Evolutionary conservation across 1,139 yeast species (phyloP).

Genomic region (Kluyveromyces sp.): DNA sequence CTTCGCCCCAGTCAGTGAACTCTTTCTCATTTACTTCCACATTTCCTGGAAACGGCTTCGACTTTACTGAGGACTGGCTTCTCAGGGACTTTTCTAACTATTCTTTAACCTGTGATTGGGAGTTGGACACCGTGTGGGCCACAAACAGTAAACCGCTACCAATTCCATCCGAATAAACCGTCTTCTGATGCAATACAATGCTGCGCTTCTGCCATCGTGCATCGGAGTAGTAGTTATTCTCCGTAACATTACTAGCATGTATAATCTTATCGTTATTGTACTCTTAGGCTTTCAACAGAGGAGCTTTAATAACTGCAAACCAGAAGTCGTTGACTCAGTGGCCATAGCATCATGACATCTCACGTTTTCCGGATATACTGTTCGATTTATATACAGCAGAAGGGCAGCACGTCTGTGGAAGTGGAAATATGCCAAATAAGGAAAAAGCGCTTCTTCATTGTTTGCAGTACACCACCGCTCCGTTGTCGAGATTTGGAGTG

Average conservation of each 20-base stretch:
- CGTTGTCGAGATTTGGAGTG: slow-evolving; percentile 10
- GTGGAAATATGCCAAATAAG: not conserved
- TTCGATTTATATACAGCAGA: not conserved
- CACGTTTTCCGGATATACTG: no score
- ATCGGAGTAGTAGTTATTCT: no score
- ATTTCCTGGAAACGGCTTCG: not conserved
- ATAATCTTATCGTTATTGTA: not conserved
- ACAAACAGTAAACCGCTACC: not conserved
- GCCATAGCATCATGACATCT: no score
- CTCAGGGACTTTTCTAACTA: not conserved
- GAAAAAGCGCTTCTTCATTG: not conserved
- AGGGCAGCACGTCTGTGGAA: no score
- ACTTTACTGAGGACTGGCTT: not conserved
- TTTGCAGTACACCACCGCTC: slow-evolving; percentile 11
- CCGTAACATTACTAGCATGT: not conserved
- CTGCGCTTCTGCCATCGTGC: no score
- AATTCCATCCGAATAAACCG: not conserved
- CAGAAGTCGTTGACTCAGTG: no score
- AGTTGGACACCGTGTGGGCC: not conserved
- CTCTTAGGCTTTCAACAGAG: not conserved
- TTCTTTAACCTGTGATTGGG: slow-evolving; percentile 1
- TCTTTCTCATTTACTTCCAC: not conserved
- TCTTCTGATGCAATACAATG: no score
- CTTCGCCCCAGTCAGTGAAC: not conserved
- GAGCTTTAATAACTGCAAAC: no score